These are phyloP conservation scores for Schrenkiella parvula DNA, from an alignment of 345 rosid genomes.

Conservation along the genomic window DNA sequence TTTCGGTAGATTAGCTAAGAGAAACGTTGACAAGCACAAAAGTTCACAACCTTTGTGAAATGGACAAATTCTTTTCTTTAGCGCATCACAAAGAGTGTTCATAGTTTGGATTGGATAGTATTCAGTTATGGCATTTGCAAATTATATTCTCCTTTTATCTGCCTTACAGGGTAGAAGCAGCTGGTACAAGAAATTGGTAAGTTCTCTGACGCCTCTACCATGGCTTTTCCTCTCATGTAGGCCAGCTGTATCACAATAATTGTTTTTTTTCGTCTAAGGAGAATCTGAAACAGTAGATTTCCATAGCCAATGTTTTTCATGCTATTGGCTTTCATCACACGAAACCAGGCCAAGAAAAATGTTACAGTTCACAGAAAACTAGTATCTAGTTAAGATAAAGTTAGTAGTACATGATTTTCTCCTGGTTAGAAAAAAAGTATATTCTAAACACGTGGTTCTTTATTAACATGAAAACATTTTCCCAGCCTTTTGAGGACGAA, in stretches of 20 bases:
- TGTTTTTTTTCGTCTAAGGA: neutral
- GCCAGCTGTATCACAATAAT: neutral
- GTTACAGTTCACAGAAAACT: neutral
- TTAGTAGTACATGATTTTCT: neutral
- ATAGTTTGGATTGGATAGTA: neutral
- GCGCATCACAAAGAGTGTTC: neutral
- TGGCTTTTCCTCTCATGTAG: neutral
- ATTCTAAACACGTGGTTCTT: neutral
- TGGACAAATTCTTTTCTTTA: neutral
- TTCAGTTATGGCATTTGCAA: constrained; percentile 8
- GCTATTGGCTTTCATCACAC: constrained; percentile 1
- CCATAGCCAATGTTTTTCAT: neutral
- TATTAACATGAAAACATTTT: constrained; percentile 1
- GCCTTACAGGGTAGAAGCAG: constrained; percentile 37
- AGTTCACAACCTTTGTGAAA: neutral
- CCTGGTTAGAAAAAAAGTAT: neutral
- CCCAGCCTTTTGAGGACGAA: constrained; percentile 49
- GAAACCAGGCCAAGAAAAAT: neutral
- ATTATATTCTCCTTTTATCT: constrained; percentile 8
- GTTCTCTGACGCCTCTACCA: constrained; percentile 23
- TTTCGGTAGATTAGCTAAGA: neutral
- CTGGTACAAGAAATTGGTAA: constrained; percentile 45
- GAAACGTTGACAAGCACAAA: neutral
- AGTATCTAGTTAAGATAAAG: neutral
- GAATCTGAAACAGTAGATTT: neutral